phyloP scores from a whole-genome alignment of 202 grass and related monocot species.

The Setaria italica region DNA sequence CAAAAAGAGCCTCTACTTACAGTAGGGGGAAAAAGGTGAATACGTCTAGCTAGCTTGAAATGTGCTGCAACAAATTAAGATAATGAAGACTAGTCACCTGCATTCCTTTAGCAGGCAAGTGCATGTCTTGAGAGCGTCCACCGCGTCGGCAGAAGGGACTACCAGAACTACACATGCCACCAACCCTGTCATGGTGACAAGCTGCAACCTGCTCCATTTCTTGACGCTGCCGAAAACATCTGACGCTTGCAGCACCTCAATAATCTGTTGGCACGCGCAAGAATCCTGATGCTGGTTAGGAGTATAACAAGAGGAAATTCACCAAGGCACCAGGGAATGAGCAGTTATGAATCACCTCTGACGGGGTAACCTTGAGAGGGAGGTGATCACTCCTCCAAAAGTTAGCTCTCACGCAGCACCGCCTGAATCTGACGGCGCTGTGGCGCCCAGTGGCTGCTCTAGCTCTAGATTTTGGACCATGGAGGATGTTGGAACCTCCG shows the following conservation, averaged over 20 bases:
- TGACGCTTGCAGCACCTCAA: conserved; percentile 32
- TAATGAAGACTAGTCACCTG: conserved; percentile 54
- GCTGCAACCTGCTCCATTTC: conserved; percentile 60
- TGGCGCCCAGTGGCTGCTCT: not conserved
- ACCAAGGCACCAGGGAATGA: not conserved
- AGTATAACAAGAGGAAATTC: not conserved
- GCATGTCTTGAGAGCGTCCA: conserved; percentile 92
- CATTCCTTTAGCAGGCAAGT: conserved; percentile 95
- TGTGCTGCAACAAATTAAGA: not conserved
- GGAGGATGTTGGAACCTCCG: conserved; percentile 22
- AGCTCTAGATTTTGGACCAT: not conserved
- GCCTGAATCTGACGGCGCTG: conserved; percentile 21
- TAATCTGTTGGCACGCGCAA: conserved; percentile 40
- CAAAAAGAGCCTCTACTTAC: not conserved
- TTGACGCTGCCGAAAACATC: conserved; percentile 36
- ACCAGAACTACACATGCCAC: conserved; percentile 63
- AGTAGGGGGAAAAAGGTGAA: not conserved
- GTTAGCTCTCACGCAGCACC: conserved; percentile 32
- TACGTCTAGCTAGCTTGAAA: not conserved
- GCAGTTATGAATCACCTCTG: conserved; percentile 34
- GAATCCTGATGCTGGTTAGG: conserved; percentile 4
- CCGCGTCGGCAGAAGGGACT: conserved; percentile 74
- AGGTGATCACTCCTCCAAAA: conserved; percentile 33
- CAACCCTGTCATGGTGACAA: conserved; percentile 67
- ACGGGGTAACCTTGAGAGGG: not conserved